phyloP scores from a whole-genome alignment of 2,329 filamentous ascomycete genomes.

The Aaosphaeria arxii region DNA sequence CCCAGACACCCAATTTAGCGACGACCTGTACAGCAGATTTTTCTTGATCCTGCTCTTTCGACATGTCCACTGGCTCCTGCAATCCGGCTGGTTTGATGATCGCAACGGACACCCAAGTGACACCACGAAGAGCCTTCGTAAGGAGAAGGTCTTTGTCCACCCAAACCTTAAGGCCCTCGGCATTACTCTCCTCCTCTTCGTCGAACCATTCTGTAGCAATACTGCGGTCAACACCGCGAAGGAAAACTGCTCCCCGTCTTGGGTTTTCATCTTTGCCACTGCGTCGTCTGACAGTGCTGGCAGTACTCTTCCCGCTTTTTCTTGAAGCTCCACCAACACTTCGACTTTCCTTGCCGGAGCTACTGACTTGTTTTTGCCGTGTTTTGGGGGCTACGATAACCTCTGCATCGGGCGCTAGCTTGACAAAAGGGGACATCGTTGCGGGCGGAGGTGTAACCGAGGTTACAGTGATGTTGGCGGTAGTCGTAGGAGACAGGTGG shows the following conservation, averaged over 20 bases:
- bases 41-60: slow-evolving; percentile 63
- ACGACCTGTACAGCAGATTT: slow-evolving; percentile 66
- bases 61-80: slow-evolving; percentile 67
- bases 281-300: slow-evolving; percentile 65
- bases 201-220: slow-evolving; percentile 76
- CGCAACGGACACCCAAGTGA: slow-evolving; percentile 78
- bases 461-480: slow-evolving; percentile 83
- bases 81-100: slow-evolving; percentile 79
- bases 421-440: slow-evolving; percentile 73
- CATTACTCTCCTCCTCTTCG: slow-evolving; percentile 49
- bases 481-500: slow-evolving; percentile 92
- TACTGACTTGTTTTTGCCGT: slow-evolving; percentile 65
- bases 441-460: slow-evolving; percentile 75
- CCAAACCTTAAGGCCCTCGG: slow-evolving; percentile 71
- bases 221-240: slow-evolving; percentile 73
- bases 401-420: slow-evolving; percentile 90
- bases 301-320: slow-evolving; percentile 71
- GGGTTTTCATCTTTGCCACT: slow-evolving; percentile 63
- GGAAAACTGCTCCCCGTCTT: slow-evolving; percentile 65
- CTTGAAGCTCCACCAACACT: slow-evolving; percentile 79
- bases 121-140: slow-evolving; percentile 69
- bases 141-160: slow-evolving; percentile 74
- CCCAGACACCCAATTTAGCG: slow-evolving; percentile 74
- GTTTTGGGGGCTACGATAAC: slow-evolving; percentile 96
- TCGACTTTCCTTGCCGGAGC: slow-evolving; percentile 65